These are phyloP conservation scores for Symbiodinium pilosum DNA, from an alignment of 73 alveolate genomes.

Conservation along the genomic window DNA sequence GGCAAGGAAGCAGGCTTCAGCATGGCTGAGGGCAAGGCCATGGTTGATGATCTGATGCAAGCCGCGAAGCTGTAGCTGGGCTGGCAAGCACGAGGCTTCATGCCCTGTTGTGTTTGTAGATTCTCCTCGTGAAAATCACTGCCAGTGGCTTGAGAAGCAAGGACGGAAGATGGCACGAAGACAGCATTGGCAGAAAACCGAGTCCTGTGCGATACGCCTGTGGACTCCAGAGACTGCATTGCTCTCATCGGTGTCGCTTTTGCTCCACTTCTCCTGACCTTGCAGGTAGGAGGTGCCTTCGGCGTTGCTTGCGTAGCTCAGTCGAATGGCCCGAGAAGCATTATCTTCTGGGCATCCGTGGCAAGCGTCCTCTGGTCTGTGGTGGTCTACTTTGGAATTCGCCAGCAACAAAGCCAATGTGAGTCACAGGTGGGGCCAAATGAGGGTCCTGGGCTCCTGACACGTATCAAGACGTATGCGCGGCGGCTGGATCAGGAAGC, in stretches of 20 bases:
- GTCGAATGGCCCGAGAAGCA: not conserved
- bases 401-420: not conserved
- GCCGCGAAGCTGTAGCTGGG: not conserved
- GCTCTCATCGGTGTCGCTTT: not conserved
- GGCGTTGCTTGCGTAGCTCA: not conserved
- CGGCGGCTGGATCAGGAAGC: constrained; percentile 17
- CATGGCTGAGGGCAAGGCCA: constrained; percentile 24
- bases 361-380: not conserved
- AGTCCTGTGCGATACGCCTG: constrained; percentile 2
- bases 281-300: constrained; percentile 3
- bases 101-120: too few species aligned
- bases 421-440: not conserved
- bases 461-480: constrained; percentile 8
- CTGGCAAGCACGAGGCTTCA: too few species aligned
- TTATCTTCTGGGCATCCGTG: not conserved
- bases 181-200: not conserved
- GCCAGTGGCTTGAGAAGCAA: not conserved
- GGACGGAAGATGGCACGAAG: not conserved
- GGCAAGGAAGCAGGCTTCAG: not conserved
- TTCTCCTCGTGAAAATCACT: too few species aligned
- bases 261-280: constrained; percentile 5
- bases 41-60: constrained; percentile 22
- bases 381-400: not conserved
- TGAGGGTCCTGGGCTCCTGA: not conserved
- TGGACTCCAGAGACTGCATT: constrained; percentile 12